Conservation (phyloP, 352 stramenopile genomes). For the Phytopythium aichiense region DNA sequence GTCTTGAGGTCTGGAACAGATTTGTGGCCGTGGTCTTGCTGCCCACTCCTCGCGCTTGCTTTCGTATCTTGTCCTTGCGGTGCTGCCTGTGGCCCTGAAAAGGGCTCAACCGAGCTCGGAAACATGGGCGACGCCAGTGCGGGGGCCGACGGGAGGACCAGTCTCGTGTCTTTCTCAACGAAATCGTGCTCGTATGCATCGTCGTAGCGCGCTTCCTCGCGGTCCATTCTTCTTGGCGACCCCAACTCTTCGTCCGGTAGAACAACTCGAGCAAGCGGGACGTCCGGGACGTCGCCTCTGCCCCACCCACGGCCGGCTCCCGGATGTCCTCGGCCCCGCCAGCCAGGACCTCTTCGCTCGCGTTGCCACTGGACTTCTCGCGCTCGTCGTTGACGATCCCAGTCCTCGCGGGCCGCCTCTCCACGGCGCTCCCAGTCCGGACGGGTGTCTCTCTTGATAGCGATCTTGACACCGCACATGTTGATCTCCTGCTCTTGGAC, state of each 20-base stretch:
- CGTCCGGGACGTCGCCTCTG: slow-evolving; percentile 10
- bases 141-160: slow-evolving; percentile 31
- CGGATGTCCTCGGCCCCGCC: slow-evolving; percentile 4
- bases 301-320: slow-evolving; percentile 16
- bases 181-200: neutral
- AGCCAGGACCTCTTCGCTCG: slow-evolving; percentile 10
- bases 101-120: neutral
- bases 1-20: neutral
- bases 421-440: slow-evolving; percentile 5
- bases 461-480: slow-evolving; percentile 37
- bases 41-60: neutral
- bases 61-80: neutral
- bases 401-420: neutral
- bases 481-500: slow-evolving; percentile 25
- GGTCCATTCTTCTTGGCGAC: neutral
- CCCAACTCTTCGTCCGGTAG: slow-evolving; percentile 1
- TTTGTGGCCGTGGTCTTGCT: neutral
- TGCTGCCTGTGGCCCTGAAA: neutral
- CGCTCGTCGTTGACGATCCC: slow-evolving; percentile 6
- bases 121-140: slow-evolving; percentile 13
- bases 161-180: neutral
- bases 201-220: slow-evolving; percentile 34
- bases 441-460: slow-evolving; percentile 17
- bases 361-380: slow-evolving; percentile 5
- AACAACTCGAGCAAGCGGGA: slow-evolving; percentile 6